Percentiles rank a stretch among this genome's conserved stretches.
These are phyloP conservation scores for Apium graveolens DNA, from an alignment of 129 eudicot species.

Conservation along the genomic window DNA sequence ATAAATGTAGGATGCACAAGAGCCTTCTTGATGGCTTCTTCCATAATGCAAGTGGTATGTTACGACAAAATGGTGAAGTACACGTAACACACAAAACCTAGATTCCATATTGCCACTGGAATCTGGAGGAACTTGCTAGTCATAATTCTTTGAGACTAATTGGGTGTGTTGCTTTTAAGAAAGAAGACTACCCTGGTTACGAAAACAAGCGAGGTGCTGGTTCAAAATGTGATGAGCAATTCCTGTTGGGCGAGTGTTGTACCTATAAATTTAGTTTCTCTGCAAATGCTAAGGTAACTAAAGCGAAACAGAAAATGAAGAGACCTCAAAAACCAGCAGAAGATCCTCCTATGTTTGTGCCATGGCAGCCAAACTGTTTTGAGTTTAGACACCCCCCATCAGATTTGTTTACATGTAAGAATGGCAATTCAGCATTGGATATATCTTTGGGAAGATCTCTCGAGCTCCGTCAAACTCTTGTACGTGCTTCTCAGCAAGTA, in stretches of 20 bases:
- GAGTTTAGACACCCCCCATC: not conserved
- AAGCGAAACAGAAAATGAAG: not conserved
- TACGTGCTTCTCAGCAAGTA: not conserved
- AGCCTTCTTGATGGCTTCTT: slow-evolving; percentile 47
- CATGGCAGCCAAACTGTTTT: not conserved
- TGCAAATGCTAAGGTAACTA: not conserved
- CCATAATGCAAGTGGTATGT: slow-evolving; percentile 40
- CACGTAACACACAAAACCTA: slow-evolving; percentile 62
- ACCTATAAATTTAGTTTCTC: slow-evolving; percentile 41
- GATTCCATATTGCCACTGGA: slow-evolving; percentile 44
- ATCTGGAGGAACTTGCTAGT: slow-evolving; percentile 43
- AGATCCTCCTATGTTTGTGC: not conserved
- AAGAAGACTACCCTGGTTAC: slow-evolving; percentile 61
- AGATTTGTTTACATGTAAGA: not conserved
- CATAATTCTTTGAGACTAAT: slow-evolving; percentile 22
- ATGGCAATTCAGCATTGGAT: not conserved
- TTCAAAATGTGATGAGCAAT: slow-evolving; percentile 28
- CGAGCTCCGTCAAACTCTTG: not conserved
- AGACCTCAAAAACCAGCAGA: not conserved
- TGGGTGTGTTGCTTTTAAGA: slow-evolving; percentile 31
- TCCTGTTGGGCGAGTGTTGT: slow-evolving; percentile 42
- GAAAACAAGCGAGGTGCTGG: slow-evolving; percentile 61
- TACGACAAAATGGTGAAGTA: slow-evolving; percentile 42
- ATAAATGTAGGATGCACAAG: slow-evolving; percentile 41
- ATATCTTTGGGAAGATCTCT: not conserved